phyloP scores from a whole-genome alignment of 495 filamentous ascomycete species.

The Hyaloscypha finlandica region DNA sequence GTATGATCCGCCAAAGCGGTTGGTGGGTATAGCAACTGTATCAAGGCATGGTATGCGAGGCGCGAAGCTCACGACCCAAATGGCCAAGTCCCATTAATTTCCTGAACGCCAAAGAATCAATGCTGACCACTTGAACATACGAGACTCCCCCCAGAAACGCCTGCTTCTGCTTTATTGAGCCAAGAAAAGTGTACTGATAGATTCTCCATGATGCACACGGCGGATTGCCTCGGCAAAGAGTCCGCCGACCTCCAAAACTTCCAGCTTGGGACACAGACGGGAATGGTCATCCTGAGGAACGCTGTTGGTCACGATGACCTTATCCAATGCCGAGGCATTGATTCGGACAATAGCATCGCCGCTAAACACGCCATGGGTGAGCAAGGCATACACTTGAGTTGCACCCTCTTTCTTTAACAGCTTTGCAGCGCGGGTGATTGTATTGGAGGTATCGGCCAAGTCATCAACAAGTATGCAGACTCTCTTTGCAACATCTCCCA shows the following conservation, averaged over 20 bases:
- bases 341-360: slow-evolving; percentile 94
- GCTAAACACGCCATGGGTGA: slow-evolving; percentile 92
- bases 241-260: slow-evolving; percentile 86
- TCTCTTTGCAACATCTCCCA: slow-evolving; percentile 80
- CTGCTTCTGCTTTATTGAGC: slow-evolving; percentile 60
- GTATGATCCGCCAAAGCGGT: slow-evolving; percentile 28
- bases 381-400: slow-evolving; percentile 79
- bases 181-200: slow-evolving; percentile 95
- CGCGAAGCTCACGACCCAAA: slow-evolving; percentile 22
- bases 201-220: slow-evolving; percentile 95
- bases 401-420: slow-evolving; percentile 93
- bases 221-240: slow-evolving; percentile 98
- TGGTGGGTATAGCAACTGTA: slow-evolving; percentile 35
- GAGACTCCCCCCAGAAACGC: slow-evolving; percentile 18
- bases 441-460: slow-evolving; percentile 93
- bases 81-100: slow-evolving; percentile 15
- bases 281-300: slow-evolving; percentile 86
- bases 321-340: slow-evolving; percentile 86
- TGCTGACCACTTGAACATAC: slow-evolving; percentile 15
- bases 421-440: slow-evolving; percentile 96
- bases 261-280: slow-evolving; percentile 76
- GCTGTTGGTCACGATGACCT: slow-evolving; percentile 90
- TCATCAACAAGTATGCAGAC: slow-evolving; percentile 92
- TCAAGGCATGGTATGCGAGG: slow-evolving; percentile 15
- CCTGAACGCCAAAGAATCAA: slow-evolving; percentile 29